Evolutionary conservation across 208 protist species (phyloP), one percentile per base, ranked within the genome.

Genomic region (Tetramitus jugosus): DNA sequence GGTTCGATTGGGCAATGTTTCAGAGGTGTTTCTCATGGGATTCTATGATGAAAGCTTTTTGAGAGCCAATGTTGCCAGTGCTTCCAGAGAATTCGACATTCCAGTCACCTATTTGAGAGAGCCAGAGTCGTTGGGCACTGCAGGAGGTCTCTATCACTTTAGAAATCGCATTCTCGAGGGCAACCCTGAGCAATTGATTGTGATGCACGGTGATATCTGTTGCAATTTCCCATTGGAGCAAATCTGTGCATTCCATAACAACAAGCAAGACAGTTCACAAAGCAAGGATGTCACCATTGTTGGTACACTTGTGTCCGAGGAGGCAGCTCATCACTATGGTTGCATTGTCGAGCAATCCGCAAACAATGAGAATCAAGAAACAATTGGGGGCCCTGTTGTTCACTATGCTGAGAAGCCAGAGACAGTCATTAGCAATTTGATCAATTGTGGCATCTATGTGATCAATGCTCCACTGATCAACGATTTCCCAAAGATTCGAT

Each of bases 381-480:
- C n/a, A n/a, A n/a, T n/a, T n/a, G n/a, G n/a, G n/a, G 87, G 90
- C 69, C 35, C 85, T 60, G 95, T 98, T 69, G 80, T 89, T 69
- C 87, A 87, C 26, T 98, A 97, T 83, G 91, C 95, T 39, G 95
- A 98, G 80, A 98, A 98, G 84, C 95, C 95, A 26, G 83, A 90
- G 76, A 82, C 86, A 74, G 97, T 96, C 80, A 93, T 98, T 0
- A 93, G 94, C 43, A 95, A 98, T 82, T 86, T 87, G 60, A 98
- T 98, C 82, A 98, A 98, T 85, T 91, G 93, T n/a, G 96, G 96
- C 64, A 92, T 98, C 74, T 98, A 98, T 87, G 88, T 97, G 61
- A 95, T 98, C 83, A 94, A 94, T 80, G 93, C 95, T 77, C 87
- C 85, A 60, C 91, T 98, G 76, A 88, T 98, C 45, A 82, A 95